Base-by-base conservation (phyloP, 2,329 filamentous ascomycete genomes). In the Microdochium trichocladiopsis region DNA sequence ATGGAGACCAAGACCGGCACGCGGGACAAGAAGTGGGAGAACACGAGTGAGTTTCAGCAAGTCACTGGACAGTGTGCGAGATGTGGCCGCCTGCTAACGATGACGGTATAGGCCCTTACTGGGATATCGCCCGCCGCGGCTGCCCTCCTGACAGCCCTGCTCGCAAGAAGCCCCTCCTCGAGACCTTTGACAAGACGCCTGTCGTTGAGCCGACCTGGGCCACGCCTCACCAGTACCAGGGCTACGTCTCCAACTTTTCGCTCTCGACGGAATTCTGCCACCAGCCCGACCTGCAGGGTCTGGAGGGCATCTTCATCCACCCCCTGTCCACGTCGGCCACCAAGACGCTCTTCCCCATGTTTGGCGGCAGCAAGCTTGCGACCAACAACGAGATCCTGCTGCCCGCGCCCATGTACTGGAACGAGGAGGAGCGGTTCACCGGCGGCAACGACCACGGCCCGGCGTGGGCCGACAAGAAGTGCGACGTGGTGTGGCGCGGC, bases 351-450 rank as follows among this genome's bases (percentile, higher is more conserved):
- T 76, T 86, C 47, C 84, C 84, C 21, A 73, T 88, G 62, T 87
- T 88, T 56, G 80, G 83, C 45, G 84, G 84, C 54, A 87, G 83
- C 67, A 88, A 88, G 62, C 72, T 87, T 36, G 76, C 77, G 18
- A 78, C 85, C 56, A 87, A 88, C 70, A 87, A 84, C 61, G 84
- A 88, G 57, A 87, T 88, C 55, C 72, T 87, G 14, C 77, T 88
- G 16, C 84, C 84, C 0, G 82, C 84, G 1, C 82, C 83, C 49
- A 86, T 87, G 77, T 87, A 88, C 66, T 86, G 82, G 76, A 75
- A 75, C 53, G 75, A 79, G 18, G 82, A 87, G 51, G 76, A 80
- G 48, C 75, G 82, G 2, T 87, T 87, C 62, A 79, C 75, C 1
- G 83, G 81, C 33, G 74, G 75, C 28, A 69, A 70, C n/a, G 69